Evolutionary conservation across 2,329 filamentous ascomycete species (phyloP), one percentile per base, ranked within the genome.

Genomic region (Aspergillus piperis): DNA sequence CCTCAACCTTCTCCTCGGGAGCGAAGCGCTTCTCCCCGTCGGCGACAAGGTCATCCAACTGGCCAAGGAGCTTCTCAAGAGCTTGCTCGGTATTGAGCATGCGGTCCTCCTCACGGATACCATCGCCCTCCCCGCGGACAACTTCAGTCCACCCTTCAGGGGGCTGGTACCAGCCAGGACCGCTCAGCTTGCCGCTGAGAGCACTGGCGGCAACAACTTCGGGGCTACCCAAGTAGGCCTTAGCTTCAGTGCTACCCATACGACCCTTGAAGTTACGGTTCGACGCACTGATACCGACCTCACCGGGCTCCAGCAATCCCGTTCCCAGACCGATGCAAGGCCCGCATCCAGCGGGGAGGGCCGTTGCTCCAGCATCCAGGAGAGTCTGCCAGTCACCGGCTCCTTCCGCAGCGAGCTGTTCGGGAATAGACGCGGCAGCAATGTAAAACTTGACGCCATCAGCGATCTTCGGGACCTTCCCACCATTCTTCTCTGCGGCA

Each of bases 221-320:
- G 0, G 95, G 93, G 66, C 90, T 94, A 5, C 89, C 90, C 0
- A 97, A 87, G 73, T 96, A 97, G 0, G 92, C 91, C 70, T 92
- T 88, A 0, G 92, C 90, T 5, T 90, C 86, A 2, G 84, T 87
- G 13, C 85, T 88, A 3, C 93, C 93, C 90, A 97, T 96, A 2
- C 93, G 86, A 0, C 92, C 93, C 76, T 93, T 92, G 82, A 93
- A 97, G 75, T 96, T 96, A 10, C 93, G 83, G 80, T 97, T 97
- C 54, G 83, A 88, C 0, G 92, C 91, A 62, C 84, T 88, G 67
- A 97, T 93, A 21, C 92, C 92, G 8, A 92, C 87, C 78, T 97
- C 92, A n/a, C 90, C 91, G 2, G 86, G 83, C 74, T 97, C 88
- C 0, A 96, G 83, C 0, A 96, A 81, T 39, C 93, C 93, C 0